Base-by-base conservation (phyloP, 1,139 yeast species). In the Kazachstania sp. region DNA sequence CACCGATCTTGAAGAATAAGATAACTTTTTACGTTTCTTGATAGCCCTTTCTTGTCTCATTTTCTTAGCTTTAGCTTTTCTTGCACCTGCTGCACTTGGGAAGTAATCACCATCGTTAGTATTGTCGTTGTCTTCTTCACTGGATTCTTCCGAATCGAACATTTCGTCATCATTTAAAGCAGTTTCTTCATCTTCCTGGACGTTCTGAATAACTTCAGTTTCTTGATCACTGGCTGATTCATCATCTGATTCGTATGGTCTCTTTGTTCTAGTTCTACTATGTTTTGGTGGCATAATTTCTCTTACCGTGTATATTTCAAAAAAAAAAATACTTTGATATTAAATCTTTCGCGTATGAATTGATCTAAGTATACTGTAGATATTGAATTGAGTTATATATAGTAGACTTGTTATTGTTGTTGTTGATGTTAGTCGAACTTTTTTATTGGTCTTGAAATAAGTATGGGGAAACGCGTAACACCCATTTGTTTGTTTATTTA, bases 21-120 rank as follows among this genome's bases (percentile, higher is more conserved):
- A 30, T n/a, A 41, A 46, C 7, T 49, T 45, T 38, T 51, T 54
- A 11, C 46, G 47, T 3, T 37, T 38, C 6, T 50, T 45, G 4
- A 40, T 41, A 2, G 45, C 38, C 8, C 37, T 37, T 15, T 15
- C 42, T n/a, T 31, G 40, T 31, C 40, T 48, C 9, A 28, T 42
- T 16, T 15, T 18, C 4, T 9, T 18, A 16, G 35, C 7, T 13
- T 35, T 34, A 1, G 41, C 40, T 29, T 50, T 52, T 45, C 53
- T 53, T 44, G 50, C 58, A 40, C 45, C 52, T 19, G 44, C 41
- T 16, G 37, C 43, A 3, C 51, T 23, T 2, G 51, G 44, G 34
- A 50, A 51, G 38, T 54, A 58, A 38, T 54, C 61, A 15, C 47
- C 60, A 46, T 51, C 59, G 3, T 50, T 52, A 4, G 30, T 50